phyloP scores from a whole-genome alignment of 306 rosid genomes.

The Gynostemma pentaphyllum region DNA sequence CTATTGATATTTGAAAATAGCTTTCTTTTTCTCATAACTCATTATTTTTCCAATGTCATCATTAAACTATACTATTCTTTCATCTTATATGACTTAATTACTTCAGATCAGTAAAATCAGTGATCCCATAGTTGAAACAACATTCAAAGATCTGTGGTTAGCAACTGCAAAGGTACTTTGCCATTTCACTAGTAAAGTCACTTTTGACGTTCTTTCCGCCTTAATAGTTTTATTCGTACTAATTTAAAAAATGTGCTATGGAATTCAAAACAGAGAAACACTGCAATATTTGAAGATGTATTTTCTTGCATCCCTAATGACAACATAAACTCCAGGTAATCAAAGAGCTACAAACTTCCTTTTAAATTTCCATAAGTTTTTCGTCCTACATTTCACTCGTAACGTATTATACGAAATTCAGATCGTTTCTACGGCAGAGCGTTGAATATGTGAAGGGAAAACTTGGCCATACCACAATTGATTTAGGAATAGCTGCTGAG shows the following conservation, averaged over 20 bases:
- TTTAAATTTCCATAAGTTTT: not conserved
- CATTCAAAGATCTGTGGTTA: slow-evolving; percentile 37
- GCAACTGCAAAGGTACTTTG: slow-evolving; percentile 48
- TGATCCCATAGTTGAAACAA: slow-evolving; percentile 40
- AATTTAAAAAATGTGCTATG: not conserved
- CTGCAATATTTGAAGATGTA: slow-evolving; percentile 28
- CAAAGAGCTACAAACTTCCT: not conserved
- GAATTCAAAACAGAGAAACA: slow-evolving; percentile 24
- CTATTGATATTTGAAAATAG: not conserved
- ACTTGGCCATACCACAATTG: slow-evolving; percentile 28
- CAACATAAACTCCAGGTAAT: slow-evolving; percentile 29
- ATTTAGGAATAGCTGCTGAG: slow-evolving; percentile 33
- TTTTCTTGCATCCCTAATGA: slow-evolving; percentile 39
- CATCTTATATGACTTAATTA: not conserved
- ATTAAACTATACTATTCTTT: not conserved
- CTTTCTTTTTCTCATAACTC: not conserved
- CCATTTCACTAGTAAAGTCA: too few species aligned
- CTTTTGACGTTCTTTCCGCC: not conserved
- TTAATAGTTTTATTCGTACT: not conserved
- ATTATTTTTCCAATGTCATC: not conserved
- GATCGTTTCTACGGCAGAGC: slow-evolving; percentile 29
- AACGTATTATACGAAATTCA: slow-evolving; percentile 1
- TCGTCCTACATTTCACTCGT: not conserved
- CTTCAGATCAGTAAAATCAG: slow-evolving; percentile 31
- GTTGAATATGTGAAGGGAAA: slow-evolving; percentile 25